phyloP scores from a whole-genome alignment of 176 grass and related monocot species.

The Pharus latifolius region DNA sequence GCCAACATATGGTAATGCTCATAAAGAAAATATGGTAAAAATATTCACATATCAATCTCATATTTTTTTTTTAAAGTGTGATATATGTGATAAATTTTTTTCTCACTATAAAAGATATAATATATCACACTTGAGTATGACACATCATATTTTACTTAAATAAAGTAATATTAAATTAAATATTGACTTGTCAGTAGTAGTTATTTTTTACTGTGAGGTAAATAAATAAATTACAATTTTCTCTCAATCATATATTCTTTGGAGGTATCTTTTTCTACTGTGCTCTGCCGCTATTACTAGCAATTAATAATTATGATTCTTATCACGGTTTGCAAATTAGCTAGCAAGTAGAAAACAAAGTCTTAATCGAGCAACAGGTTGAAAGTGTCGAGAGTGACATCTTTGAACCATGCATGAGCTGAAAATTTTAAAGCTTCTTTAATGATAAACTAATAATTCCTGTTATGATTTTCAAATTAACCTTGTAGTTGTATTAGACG shows the following conservation, averaged over 20 bases:
- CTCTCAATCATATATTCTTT: background rate
- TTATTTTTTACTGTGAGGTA: background rate
- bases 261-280: background rate
- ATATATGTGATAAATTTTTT: too few species aligned
- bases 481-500: background rate
- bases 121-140: too few species aligned
- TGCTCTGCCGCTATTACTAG: background rate
- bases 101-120: too few species aligned
- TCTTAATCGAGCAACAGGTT: too few species aligned
- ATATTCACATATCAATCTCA: background rate
- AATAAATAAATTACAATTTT: background rate
- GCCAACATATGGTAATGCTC: too few species aligned
- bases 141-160: too few species aligned
- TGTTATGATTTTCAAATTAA: background rate
- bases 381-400: too few species aligned
- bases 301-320: background rate
- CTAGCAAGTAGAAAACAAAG: background rate
- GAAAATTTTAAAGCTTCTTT: too few species aligned
- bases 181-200: background rate
- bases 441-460: too few species aligned
- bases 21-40: too few species aligned
- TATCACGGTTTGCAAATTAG: background rate
- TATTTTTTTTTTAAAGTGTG: background rate
- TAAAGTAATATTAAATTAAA: too few species aligned
- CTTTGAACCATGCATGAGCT: too few species aligned